Evolutionary conservation across 2,329 filamentous ascomycete species (phyloP), one percentile per base, ranked within the genome.

Genomic region (Daldinia sp.): DNA sequence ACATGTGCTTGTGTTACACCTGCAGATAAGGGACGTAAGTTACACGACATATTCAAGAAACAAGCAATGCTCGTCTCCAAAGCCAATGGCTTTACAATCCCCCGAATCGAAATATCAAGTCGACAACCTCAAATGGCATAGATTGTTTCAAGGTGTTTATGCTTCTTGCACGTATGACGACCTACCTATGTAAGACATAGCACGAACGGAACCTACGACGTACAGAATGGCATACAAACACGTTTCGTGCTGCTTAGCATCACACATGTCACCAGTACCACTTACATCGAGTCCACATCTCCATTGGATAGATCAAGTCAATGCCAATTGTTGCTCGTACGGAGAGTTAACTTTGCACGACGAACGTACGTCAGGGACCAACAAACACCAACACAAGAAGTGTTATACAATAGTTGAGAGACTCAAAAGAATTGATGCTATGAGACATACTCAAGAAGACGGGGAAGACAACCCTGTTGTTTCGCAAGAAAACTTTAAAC

Each of bases 151-250:
- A 18, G 7, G 20, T 26, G 12, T 2, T 28, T 48, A n/a, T 18
- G 6, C 23, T 48, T 12, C 26, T 30, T 18, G 30, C 26, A 13
- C n/a, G 26, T 50, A 30, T 10, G 7, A 30, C 46, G 30, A 7
- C 2, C 15, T 37, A 37, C 6, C 6, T 37, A 37, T 13, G 6
- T 33, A 15, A 26, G 26, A 50, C 26, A 50, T 33, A 50, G 26
- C 46, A 50, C 46, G 13, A 50, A 50, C 46, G 46, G 26, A 50
- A 30, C 10, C 6, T 1, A 30, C 26, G 1, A 30, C 12, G 26
- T 30, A 50, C 46, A 50, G 26, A 28, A 28, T n/a, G 7, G 26
- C 46, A 30, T 50, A 50, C 46, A 50, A 50, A 50, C 46, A 50
- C 46, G 46, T 50, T 50, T 50, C 13, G 23, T 50, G 6, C 46